A percentile compares a stretch with the other conserved stretches of the same genome.
These are phyloP conservation scores for Alternaria angustiovoidea DNA, from an alignment of 2,329 filamentous ascomycete genomes.

Conservation along the genomic window DNA sequence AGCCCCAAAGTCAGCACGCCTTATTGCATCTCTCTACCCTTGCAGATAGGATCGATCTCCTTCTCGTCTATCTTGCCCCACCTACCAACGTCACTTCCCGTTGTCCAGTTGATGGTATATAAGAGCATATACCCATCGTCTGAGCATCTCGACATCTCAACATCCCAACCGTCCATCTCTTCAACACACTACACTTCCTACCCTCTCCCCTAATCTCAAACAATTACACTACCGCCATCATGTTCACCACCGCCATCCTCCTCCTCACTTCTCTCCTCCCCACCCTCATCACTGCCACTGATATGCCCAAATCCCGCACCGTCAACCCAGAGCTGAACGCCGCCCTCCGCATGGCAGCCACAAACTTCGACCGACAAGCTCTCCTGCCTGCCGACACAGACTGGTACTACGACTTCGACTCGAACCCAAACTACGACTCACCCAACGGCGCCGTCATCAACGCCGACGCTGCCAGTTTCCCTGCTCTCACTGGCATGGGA, in stretches of 20 bases:
- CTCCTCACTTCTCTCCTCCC: slow-evolving; percentile 22
- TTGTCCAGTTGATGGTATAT: slow-evolving; percentile 1
- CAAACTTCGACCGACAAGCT: slow-evolving; percentile 56
- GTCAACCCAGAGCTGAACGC: slow-evolving; percentile 53
- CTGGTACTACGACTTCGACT: slow-evolving; percentile 61
- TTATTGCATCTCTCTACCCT: slow-evolving; percentile 1
- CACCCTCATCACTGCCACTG: slow-evolving; percentile 25
- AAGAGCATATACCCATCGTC: slow-evolving; percentile 4
- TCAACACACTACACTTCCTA: background rate
- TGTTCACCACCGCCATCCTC: slow-evolving; percentile 6
- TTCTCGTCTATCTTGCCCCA: slow-evolving; percentile 1
- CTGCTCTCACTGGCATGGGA: slow-evolving; percentile 57
- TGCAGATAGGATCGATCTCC: slow-evolving; percentile 8
- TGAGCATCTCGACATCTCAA: background rate
- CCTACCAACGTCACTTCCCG: background rate
- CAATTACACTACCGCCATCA: background rate
- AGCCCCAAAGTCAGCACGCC: slow-evolving; percentile 4
- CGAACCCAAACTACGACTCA: slow-evolving; percentile 54
- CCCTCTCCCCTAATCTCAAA: background rate
- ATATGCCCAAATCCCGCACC: slow-evolving; percentile 50
- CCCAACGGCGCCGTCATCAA: slow-evolving; percentile 60
- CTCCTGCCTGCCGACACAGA: slow-evolving; percentile 53
- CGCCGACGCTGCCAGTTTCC: slow-evolving; percentile 62
- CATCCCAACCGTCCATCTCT: background rate
- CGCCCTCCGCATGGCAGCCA: slow-evolving; percentile 49